Evolutionary conservation across 1,139 yeast species (phyloP).

Genomic region (Candida neerlandica): DNA sequence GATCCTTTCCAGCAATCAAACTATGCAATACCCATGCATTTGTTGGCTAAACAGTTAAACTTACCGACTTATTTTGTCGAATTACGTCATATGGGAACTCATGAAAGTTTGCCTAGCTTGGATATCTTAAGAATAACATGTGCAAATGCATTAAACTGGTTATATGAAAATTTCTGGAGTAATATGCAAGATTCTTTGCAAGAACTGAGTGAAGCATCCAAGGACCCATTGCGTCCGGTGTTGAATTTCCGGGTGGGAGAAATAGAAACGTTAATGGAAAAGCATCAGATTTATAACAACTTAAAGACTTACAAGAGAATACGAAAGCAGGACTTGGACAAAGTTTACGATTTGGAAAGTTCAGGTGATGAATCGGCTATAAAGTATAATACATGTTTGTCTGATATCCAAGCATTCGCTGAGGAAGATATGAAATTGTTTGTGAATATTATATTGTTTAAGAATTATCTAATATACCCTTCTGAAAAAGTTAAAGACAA

Average conservation of each 20-base stretch:
- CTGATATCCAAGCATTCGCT: conserved; percentile 18
- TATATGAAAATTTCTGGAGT: conserved; percentile 75
- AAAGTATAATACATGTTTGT: conserved; percentile 26
- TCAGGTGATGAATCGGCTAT: conserved; percentile 33
- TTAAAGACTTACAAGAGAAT: conserved; percentile 38
- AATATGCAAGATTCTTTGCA: conserved; percentile 32
- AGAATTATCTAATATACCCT: conserved; percentile 32
- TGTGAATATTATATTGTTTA: conserved; percentile 23
- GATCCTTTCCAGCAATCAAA: conserved; percentile 85
- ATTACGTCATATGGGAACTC: conserved; percentile 88
- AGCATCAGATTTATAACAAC: conserved; percentile 15
- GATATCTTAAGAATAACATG: conserved; percentile 63
- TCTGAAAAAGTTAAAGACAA: conserved; percentile 22
- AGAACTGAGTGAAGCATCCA: conserved; percentile 8
- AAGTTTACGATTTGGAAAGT: conserved; percentile 40
- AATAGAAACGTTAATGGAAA: conserved; percentile 4
- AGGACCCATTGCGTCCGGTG: conserved; percentile 7
- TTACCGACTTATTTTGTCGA: conserved; percentile 89
- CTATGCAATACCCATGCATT: conserved; percentile 77
- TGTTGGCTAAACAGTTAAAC: conserved; percentile 66
- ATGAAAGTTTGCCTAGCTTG: conserved; percentile 77
- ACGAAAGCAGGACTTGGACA: conserved; percentile 49
- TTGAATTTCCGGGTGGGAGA: conserved; percentile 5
- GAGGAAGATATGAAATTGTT: conserved; percentile 13
- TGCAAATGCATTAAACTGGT: conserved; percentile 71